These are phyloP conservation scores for Acanthamoeba lugdunensis DNA, from an alignment of 208 protist species.

Conservation along the genomic window DNA sequence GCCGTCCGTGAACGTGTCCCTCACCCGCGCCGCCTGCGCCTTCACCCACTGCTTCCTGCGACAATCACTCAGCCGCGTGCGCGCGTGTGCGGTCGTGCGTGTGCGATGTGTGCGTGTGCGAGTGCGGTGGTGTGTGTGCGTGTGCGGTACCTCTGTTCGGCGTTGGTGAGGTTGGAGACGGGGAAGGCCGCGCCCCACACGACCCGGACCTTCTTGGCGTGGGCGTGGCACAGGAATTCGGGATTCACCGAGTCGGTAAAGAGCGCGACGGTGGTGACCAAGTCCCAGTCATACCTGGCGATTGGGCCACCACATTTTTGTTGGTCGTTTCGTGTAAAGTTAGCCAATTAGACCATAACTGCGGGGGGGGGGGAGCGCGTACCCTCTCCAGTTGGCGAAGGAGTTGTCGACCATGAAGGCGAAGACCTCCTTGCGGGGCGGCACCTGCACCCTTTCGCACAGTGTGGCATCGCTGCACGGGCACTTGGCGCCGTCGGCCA, in stretches of 20 bases:
- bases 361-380: not conserved
- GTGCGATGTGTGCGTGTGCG: too few species aligned
- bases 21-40: conserved; percentile 59
- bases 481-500: not conserved
- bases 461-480: conserved; percentile 51
- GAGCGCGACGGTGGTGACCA: conserved; percentile 57
- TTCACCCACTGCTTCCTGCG: conserved; percentile 9
- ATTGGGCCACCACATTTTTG: not conserved
- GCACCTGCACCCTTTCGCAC: conserved; percentile 23
- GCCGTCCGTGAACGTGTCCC: conserved; percentile 56
- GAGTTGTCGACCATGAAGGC: conserved; percentile 18
- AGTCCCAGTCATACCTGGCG: conserved; percentile 53
- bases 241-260: conserved; percentile 56
- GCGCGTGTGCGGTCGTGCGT: not conserved
- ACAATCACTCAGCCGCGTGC: not conserved
- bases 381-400: conserved; percentile 2
- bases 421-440: conserved; percentile 66
- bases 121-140: not conserved
- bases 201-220: conserved; percentile 43
- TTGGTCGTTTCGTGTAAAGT: too few species aligned
- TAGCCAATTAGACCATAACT: not conserved
- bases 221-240: conserved; percentile 67
- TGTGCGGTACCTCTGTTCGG: conserved; percentile 46
- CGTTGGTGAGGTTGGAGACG: conserved; percentile 64
- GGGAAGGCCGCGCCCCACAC: conserved; percentile 53